Percentiles rank a stretch among this genome's conserved stretches.
phyloP scores from a whole-genome alignment of 768 basidiomycete species.

The Mycena kentingensis region DNA sequence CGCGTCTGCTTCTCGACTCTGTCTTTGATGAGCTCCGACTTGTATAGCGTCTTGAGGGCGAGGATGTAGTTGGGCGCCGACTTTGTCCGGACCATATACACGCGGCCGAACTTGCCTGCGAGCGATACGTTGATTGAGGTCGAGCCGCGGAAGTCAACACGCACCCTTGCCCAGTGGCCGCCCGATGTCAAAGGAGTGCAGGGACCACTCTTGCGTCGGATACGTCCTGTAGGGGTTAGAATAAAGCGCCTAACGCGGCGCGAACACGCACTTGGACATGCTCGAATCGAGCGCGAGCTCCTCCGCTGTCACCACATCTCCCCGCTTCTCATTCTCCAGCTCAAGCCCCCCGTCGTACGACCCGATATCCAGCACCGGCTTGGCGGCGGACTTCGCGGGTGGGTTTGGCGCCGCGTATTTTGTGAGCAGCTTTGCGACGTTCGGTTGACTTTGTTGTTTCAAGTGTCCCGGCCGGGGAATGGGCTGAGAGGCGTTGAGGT shows the following conservation, averaged over 20 bases:
- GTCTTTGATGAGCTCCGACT: constrained; percentile 89
- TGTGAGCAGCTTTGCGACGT: constrained; percentile 69
- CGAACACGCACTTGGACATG: constrained; percentile 53
- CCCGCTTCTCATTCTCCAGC: constrained; percentile 78
- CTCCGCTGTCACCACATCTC: constrained; percentile 70
- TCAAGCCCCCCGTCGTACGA: constrained; percentile 97
- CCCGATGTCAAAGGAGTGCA: constrained; percentile 91
- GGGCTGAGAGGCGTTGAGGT: not conserved
- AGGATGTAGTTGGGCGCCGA: constrained; percentile 86
- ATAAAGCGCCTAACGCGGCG: not conserved
- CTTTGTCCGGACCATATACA: constrained; percentile 98
- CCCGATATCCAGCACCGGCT: constrained; percentile 72
- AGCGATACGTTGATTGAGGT: not conserved
- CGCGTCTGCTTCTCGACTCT: constrained; percentile 96
- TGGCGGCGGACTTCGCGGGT: constrained; percentile 34
- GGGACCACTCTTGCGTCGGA: constrained; percentile 83
- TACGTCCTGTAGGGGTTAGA: constrained; percentile 43
- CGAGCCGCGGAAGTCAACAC: not conserved
- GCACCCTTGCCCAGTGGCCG: constrained; percentile 84
- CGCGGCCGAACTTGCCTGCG: constrained; percentile 91
- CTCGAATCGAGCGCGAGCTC: constrained; percentile 87
- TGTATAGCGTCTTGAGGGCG: constrained; percentile 95
- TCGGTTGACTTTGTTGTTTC: constrained; percentile 61
- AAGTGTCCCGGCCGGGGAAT: constrained; percentile 32
- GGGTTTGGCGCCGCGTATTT: constrained; percentile 74